A percentile compares a stretch with the other conserved stretches of the same genome.
Conservation (phyloP, 73 alveolate species). For the Durusdinium trenchii region DNA sequence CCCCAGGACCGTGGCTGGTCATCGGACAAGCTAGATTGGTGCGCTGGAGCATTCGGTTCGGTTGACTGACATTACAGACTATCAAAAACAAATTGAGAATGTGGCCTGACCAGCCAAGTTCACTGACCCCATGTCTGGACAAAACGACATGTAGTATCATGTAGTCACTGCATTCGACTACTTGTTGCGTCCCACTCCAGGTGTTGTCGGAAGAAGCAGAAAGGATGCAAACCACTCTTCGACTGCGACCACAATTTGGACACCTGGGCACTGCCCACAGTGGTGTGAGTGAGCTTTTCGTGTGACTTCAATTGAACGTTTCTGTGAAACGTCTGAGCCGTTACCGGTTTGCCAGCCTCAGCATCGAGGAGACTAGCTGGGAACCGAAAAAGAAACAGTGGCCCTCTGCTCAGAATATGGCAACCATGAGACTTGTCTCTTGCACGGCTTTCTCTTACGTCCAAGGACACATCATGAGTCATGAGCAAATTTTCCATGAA, state of each 20-base stretch:
- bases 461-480: too few species aligned
- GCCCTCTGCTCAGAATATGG: neutral
- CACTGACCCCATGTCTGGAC: too few species aligned
- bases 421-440: too few species aligned
- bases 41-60: constrained; percentile 1
- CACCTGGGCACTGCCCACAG: neutral
- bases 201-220: constrained; percentile 44
- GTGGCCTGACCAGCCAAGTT: too few species aligned
- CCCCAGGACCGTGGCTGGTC: constrained; percentile 51
- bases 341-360: neutral
- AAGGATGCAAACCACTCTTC: constrained; percentile 1
- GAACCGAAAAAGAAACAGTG: constrained; percentile 44
- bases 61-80: too few species aligned
- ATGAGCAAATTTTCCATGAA: too few species aligned
- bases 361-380: constrained; percentile 46
- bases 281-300: neutral
- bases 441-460: too few species aligned
- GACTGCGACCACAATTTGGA: constrained; percentile 11
- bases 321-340: neutral
- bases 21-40: constrained; percentile 53
- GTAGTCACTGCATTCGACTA: too few species aligned
- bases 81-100: too few species aligned
- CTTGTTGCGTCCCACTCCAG: constrained; percentile 2
- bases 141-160: too few species aligned
- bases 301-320: neutral